phyloP scores from a whole-genome alignment of 768 basidiomycete species.

The Russula olivacea region DNA sequence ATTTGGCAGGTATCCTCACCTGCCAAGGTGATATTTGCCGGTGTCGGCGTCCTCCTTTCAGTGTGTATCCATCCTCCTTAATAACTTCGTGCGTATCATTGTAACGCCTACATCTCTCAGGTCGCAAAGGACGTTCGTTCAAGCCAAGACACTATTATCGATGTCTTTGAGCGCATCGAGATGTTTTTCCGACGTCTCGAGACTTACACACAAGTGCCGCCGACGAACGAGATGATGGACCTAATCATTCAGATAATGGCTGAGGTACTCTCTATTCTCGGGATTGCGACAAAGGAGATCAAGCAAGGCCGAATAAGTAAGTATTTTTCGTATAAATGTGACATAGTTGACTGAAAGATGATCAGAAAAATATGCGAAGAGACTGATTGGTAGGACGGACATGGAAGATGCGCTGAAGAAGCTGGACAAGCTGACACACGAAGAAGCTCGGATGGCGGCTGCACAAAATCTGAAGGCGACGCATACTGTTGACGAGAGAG shows the following conservation, averaged over 20 bases:
- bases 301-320: neutral
- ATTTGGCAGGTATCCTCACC: neutral
- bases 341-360: neutral
- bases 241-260: neutral
- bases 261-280: neutral
- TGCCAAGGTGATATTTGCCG: neutral
- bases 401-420: neutral
- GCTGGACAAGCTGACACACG: neutral
- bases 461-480: neutral
- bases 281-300: neutral
- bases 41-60: neutral
- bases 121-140: neutral
- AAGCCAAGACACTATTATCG: neutral
- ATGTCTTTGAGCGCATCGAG: neutral
- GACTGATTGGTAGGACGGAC: neutral
- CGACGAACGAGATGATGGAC: neutral
- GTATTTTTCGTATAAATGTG: neutral
- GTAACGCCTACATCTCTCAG: neutral
- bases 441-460: neutral
- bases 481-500: neutral
- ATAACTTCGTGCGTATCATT: neutral
- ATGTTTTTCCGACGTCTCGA: neutral
- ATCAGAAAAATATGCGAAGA: neutral
- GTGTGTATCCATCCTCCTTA: neutral
- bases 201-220: neutral